Percentiles rank a stretch among this genome's conserved stretches.
Conservation (phyloP, 148 eudicot genomes). For the Camellia japonica region DNA sequence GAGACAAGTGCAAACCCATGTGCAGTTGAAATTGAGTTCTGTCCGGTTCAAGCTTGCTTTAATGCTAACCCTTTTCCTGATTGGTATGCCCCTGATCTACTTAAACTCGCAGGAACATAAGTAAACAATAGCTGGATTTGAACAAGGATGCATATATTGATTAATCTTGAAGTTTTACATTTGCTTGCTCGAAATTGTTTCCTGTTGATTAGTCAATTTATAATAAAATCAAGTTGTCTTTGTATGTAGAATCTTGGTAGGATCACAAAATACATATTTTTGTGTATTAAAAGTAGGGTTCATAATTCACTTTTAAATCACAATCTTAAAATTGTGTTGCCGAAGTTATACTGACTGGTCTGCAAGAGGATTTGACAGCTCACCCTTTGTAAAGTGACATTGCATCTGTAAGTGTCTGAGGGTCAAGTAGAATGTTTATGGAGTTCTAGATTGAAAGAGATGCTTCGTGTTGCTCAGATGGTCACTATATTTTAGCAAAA, state of each 20-base stretch:
- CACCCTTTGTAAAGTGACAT: neutral
- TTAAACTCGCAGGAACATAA: neutral
- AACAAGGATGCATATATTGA: neutral
- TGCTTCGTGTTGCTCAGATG: neutral
- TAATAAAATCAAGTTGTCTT: neutral
- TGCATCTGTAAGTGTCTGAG: neutral
- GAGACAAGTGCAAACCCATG: conserved; percentile 40
- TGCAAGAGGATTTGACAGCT: neutral
- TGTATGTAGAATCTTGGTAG: neutral
- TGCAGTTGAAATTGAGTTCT: conserved; percentile 38
- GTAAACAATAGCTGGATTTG: neutral
- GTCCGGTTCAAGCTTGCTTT: conserved; percentile 53
- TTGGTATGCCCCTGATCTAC: conserved; percentile 50
- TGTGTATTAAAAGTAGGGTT: neutral
- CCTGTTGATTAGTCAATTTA: neutral
- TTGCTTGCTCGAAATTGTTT: neutral
- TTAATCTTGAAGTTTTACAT: conserved; percentile 1
- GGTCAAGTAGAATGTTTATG: neutral
- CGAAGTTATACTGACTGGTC: neutral
- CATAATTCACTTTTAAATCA: neutral
- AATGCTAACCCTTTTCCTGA: conserved; percentile 56
- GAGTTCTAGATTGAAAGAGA: neutral
- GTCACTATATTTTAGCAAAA: no score
- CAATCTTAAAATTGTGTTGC: neutral
- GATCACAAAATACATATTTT: neutral